Conservation (phyloP, 2,329 filamentous ascomycete species). For the Xylariales sp. region DNA sequence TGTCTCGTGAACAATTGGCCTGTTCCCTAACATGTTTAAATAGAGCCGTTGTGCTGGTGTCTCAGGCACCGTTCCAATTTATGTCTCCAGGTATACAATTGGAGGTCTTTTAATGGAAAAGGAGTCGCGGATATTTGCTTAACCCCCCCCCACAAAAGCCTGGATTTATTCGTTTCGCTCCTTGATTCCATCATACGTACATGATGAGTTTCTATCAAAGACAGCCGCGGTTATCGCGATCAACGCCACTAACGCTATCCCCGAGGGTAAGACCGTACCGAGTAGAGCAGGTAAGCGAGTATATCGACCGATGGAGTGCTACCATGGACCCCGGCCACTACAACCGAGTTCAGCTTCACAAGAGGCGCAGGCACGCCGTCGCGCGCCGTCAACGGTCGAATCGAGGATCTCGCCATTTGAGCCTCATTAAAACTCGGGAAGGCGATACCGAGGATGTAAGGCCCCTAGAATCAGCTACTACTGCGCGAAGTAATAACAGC, state of each 20-base stretch:
- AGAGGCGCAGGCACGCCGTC: constrained; percentile 28
- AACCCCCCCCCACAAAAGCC: neutral
- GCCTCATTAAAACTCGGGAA: neutral
- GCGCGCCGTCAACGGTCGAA: neutral
- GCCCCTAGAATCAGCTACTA: neutral
- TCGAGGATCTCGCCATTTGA: neutral
- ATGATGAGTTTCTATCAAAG: neutral
- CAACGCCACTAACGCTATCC: neutral
- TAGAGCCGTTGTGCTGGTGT: neutral
- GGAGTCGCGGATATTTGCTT: neutral
- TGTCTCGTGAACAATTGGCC: neutral
- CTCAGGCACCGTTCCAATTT: neutral
- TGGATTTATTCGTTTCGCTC: neutral
- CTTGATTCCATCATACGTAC: neutral
- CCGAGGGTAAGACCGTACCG: neutral
- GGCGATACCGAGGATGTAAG: neutral
- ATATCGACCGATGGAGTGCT: constrained; percentile 29
- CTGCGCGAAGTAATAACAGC: neutral
- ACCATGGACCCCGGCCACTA: constrained; percentile 17
- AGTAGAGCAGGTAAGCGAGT: neutral
- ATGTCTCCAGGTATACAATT: too few species aligned
- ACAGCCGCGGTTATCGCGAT: neutral
- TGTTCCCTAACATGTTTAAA: neutral
- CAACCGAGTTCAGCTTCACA: constrained; percentile 29
- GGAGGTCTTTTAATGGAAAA: neutral